phyloP scores from a whole-genome alignment of 495 filamentous ascomycete species.

The Paragyromitra xinjiangensis region DNA sequence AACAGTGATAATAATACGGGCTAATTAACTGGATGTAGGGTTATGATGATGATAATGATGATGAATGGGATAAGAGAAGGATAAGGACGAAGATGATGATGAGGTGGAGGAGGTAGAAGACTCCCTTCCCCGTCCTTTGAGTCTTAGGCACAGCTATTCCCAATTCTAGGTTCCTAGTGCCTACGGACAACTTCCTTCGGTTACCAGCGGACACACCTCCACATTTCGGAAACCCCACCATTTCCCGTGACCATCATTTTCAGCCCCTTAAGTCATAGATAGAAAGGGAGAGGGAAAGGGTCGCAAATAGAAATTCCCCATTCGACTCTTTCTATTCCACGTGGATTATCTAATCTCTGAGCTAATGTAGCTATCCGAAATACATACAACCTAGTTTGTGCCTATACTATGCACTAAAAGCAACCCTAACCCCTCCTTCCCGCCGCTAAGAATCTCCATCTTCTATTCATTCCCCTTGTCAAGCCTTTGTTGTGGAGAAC shows the following conservation, averaged over 20 bases:
- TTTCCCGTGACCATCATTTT: conserved; percentile 2
- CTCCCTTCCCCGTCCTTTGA: background rate
- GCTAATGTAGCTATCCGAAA: background rate
- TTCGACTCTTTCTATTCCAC: background rate
- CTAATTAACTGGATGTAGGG: background rate
- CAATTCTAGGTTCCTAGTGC: background rate
- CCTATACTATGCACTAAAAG: too few species aligned
- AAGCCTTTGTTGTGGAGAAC: background rate
- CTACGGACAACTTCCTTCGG: conserved; percentile 15
- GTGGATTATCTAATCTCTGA: conserved; percentile 1
- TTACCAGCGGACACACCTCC: conserved; percentile 19
- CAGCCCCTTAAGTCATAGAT: conserved; percentile 7
- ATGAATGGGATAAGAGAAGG: background rate
- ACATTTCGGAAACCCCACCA: conserved; percentile 16
- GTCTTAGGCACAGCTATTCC: background rate
- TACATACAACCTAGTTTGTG: background rate
- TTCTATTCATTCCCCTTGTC: background rate
- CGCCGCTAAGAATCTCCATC: conserved; percentile 10
- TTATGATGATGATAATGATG: background rate
- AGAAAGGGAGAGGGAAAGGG: background rate
- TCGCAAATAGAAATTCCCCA: background rate
- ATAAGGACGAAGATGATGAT: background rate
- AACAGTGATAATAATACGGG: background rate
- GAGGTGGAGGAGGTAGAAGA: background rate
- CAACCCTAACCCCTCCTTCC: conserved; percentile 3